Conservation (phyloP, 768 basidiomycete genomes). For the Xerocomus spinulosus region DNA sequence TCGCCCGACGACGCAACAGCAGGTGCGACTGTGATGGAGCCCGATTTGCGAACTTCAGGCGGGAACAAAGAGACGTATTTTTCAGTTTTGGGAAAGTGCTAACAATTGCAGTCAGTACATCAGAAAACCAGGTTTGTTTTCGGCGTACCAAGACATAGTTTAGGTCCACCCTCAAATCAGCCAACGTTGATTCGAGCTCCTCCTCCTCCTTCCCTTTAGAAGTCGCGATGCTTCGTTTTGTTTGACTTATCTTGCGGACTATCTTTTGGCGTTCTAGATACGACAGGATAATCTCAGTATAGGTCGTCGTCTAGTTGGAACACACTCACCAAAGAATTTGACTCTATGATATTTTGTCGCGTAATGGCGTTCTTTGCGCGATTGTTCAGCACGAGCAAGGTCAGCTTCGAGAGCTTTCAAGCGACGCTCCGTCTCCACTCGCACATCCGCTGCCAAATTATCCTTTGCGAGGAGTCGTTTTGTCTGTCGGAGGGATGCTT, state of each 20-base stretch:
- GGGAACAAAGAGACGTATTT: conserved; percentile 93
- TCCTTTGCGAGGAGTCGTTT: conserved; percentile 81
- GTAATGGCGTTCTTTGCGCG: conserved; percentile 65
- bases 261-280: conserved; percentile 81
- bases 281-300: background rate
- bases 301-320: background rate
- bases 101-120: conserved; percentile 1
- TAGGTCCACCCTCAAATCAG: conserved; percentile 74
- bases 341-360: conserved; percentile 82
- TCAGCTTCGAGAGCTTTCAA: conserved; percentile 72
- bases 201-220: conserved; percentile 35
- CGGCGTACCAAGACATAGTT: conserved; percentile 77
- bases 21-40: conserved; percentile 5
- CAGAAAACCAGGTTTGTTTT: background rate
- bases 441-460: conserved; percentile 77
- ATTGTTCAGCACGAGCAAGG: conserved; percentile 56
- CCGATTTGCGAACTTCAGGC: conserved; percentile 42
- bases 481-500: conserved; percentile 79
- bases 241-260: conserved; percentile 65
- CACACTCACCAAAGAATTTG: conserved; percentile 85
- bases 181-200: conserved; percentile 44
- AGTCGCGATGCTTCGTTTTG: conserved; percentile 49
- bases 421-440: conserved; percentile 76
- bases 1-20: conserved; percentile 14
- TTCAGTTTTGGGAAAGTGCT: conserved; percentile 81